phyloP scores from a whole-genome alignment of 2,329 filamentous ascomycete species.

The Cercospora zeae-maydis region DNA sequence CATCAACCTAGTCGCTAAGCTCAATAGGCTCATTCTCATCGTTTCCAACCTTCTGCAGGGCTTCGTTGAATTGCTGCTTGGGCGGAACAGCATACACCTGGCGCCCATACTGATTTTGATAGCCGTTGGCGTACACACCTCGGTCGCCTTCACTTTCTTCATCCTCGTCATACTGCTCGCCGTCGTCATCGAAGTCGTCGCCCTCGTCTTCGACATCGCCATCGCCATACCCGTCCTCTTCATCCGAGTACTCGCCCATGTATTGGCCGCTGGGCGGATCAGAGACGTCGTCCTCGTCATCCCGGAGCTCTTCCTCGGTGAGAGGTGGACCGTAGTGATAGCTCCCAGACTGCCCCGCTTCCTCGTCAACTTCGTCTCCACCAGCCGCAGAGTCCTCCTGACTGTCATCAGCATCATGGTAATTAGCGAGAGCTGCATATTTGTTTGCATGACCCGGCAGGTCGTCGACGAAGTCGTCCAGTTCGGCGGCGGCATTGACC shows the following conservation, averaged over 20 bases:
- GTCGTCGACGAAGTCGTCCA: background rate
- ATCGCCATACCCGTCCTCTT: slow-evolving; percentile 10
- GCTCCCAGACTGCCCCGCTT: slow-evolving; percentile 15
- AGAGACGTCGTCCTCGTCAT: slow-evolving; percentile 19
- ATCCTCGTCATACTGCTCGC: slow-evolving; percentile 13
- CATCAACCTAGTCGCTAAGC: slow-evolving; percentile 24
- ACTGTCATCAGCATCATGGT: slow-evolving; percentile 11
- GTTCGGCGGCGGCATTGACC: background rate
- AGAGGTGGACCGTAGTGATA: slow-evolving; percentile 17
- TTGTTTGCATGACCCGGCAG: slow-evolving; percentile 5
- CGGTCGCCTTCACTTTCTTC: slow-evolving; percentile 12
- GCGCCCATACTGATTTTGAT: slow-evolving; percentile 11
- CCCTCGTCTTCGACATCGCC: slow-evolving; percentile 13
- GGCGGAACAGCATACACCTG: slow-evolving; percentile 9
- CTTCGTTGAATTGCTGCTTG: slow-evolving; percentile 15
- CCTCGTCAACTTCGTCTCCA: slow-evolving; percentile 17
- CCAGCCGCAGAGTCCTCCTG: slow-evolving; percentile 16
- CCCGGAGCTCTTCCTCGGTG: slow-evolving; percentile 18
- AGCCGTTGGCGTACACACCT: slow-evolving; percentile 11
- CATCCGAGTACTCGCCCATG: slow-evolving; percentile 3
- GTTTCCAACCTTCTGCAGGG: slow-evolving; percentile 24
- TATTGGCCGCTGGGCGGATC: slow-evolving; percentile 16
- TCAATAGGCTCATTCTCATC: slow-evolving; percentile 16
- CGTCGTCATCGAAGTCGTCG: slow-evolving; percentile 9
- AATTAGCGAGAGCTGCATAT: slow-evolving; percentile 13